Conservation (phyloP, 768 basidiomycete genomes). For the Collybia sp. region DNA sequence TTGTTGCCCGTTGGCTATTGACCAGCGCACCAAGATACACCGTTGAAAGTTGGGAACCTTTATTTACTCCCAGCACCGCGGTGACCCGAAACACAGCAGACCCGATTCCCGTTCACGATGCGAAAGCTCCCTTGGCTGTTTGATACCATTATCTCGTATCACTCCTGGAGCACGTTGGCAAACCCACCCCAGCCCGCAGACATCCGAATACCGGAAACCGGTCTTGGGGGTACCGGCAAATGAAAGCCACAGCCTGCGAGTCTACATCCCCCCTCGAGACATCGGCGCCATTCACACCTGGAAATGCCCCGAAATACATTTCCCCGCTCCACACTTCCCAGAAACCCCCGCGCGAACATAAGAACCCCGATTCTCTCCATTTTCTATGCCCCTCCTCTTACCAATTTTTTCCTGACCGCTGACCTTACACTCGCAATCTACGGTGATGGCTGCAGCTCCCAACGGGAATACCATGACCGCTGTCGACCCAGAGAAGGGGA, state of each 20-base stretch:
- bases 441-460: conserved; percentile 39
- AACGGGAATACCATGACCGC: conserved; percentile 34
- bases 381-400: conserved; percentile 9
- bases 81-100: neutral
- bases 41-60: too few species aligned
- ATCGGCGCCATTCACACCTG: neutral
- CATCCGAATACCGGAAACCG: neutral
- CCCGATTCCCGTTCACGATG: neutral
- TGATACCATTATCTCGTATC: too few species aligned
- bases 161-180: neutral
- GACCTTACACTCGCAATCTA: too few species aligned
- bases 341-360: neutral
- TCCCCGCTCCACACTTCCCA: neutral
- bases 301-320: neutral
- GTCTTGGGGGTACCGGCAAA: neutral
- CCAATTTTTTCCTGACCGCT: conserved; percentile 4
- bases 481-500: conserved; percentile 58
- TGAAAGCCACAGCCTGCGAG: neutral
- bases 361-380: conserved; percentile 12
- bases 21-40: too few species aligned
- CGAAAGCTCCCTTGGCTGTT: neutral
- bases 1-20: too few species aligned
- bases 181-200: neutral
- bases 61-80: too few species aligned
- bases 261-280: neutral